Evolutionary conservation across 2,329 filamentous ascomycete genomes (phyloP).

Genomic region (Teratosphaeria viscida): DNA sequence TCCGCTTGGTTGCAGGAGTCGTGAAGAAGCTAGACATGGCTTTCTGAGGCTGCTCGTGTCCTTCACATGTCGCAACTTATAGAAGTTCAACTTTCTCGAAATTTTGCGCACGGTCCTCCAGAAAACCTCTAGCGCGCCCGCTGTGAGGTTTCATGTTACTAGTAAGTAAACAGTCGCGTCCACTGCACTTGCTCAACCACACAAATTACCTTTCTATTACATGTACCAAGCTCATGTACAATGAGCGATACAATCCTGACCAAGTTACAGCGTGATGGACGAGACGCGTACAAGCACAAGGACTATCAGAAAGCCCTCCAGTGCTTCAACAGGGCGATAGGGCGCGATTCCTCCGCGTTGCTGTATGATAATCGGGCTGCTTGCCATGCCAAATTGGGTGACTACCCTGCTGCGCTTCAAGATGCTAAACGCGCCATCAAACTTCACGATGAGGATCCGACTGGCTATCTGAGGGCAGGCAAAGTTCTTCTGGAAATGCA

Average conservation of each 20-base stretch:
- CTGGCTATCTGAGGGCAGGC: slow-evolving; percentile 48
- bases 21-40: slow-evolving; percentile 95
- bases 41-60: background rate
- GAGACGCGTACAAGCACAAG: slow-evolving; percentile 32
- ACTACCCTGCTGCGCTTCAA: slow-evolving; percentile 41
- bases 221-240: background rate
- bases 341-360: slow-evolving; percentile 19
- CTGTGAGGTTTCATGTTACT: background rate
- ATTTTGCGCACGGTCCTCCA: background rate
- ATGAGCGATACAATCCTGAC: background rate
- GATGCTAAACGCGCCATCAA: slow-evolving; percentile 50
- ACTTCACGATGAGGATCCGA: slow-evolving; percentile 39
- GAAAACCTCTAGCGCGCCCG: background rate
- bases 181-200: background rate
- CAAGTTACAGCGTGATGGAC: slow-evolving; percentile 25
- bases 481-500: slow-evolving; percentile 38
- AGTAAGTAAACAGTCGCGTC: background rate
- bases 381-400: slow-evolving; percentile 42
- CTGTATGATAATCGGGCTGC: slow-evolving; percentile 48
- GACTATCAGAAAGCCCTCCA: slow-evolving; percentile 35
- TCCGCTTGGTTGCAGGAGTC: slow-evolving; percentile 72
- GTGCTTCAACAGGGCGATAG: slow-evolving; percentile 21
- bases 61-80: background rate
- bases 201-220: background rate
- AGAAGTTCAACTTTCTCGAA: background rate